phyloP scores from a whole-genome alignment of 192 early-diverging fungal genomes.

The Rhizoclosmatium sp. region DNA sequence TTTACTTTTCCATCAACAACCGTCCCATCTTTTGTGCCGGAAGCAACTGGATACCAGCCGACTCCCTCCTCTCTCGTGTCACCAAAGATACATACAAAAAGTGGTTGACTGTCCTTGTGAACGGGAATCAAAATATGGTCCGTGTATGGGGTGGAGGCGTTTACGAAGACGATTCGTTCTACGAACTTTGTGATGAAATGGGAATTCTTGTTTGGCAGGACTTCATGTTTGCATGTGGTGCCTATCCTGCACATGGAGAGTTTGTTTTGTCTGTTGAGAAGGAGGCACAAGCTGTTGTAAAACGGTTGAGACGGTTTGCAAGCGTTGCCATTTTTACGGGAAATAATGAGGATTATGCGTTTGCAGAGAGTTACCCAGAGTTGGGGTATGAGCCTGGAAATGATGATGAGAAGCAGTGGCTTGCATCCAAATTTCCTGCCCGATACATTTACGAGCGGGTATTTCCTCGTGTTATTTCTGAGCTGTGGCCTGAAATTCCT shows the following conservation, averaged over 20 bases:
- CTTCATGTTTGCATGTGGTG: conserved; percentile 71
- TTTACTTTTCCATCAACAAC: conserved; percentile 62
- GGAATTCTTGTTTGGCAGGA: conserved; percentile 71
- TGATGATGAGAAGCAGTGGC: conserved; percentile 36
- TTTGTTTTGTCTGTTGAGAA: conserved; percentile 54
- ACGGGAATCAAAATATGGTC: conserved; percentile 65
- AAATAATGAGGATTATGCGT: conserved; percentile 67
- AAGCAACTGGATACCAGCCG: conserved; percentile 68
- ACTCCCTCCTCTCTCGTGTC: conserved; percentile 51
- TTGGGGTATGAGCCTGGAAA: conserved; percentile 51
- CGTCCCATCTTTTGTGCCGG: conserved; percentile 55
- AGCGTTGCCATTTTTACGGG: conserved; percentile 62
- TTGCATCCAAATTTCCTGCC: conserved; percentile 40
- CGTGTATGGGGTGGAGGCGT: conserved; percentile 72
- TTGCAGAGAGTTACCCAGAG: conserved; percentile 50
- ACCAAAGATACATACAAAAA: conserved; percentile 23
- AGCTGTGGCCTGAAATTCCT: background rate
- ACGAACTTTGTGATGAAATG: conserved; percentile 58
- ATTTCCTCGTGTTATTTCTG: conserved; percentile 22
- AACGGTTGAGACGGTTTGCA: conserved; percentile 55
- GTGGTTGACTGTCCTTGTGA: conserved; percentile 44
- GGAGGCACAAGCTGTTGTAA: conserved; percentile 52
- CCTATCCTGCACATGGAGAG: conserved; percentile 53
- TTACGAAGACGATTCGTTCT: conserved; percentile 59
- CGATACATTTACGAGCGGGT: conserved; percentile 41